phyloP scores from a whole-genome alignment of 2,329 filamentous ascomycete genomes.

The Rutstroemia sp. region DNA sequence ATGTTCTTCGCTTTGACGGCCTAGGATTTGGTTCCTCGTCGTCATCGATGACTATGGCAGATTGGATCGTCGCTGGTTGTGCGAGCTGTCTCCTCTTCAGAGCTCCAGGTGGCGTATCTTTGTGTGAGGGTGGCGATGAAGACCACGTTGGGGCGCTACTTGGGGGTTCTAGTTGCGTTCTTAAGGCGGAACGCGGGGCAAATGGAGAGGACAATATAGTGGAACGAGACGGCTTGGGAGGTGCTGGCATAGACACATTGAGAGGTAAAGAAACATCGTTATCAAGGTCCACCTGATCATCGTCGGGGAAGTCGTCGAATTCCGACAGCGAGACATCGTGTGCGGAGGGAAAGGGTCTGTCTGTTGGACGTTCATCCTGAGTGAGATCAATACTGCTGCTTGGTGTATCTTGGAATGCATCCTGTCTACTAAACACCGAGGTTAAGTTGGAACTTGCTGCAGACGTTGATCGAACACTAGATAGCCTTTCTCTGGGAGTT shows the following conservation, averaged over 20 bases:
- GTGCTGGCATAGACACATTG: slow-evolving; percentile 17
- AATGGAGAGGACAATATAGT: slow-evolving; percentile 13
- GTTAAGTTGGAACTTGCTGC: neutral
- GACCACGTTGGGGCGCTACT: slow-evolving; percentile 29
- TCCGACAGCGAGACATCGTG: slow-evolving; percentile 49
- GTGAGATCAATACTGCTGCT: slow-evolving; percentile 29
- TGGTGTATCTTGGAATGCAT: slow-evolving; percentile 41
- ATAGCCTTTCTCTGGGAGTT: neutral
- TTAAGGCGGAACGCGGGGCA: neutral
- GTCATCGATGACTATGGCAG: slow-evolving; percentile 1
- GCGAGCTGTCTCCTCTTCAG: slow-evolving; percentile 12
- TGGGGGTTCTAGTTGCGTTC: slow-evolving; percentile 11
- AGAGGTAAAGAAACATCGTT: slow-evolving; percentile 37
- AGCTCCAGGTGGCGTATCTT: slow-evolving; percentile 26
- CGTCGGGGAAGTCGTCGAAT: slow-evolving; percentile 82
- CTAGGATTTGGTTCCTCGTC: slow-evolving; percentile 19
- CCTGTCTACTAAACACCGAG: slow-evolving; percentile 34
- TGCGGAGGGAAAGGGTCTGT: slow-evolving; percentile 9
- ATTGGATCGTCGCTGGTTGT: slow-evolving; percentile 6
- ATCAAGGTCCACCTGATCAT: slow-evolving; percentile 66
- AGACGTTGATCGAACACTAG: slow-evolving; percentile 8
- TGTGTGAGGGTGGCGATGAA: slow-evolving; percentile 42
- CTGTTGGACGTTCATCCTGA: slow-evolving; percentile 28
- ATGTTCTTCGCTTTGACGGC: slow-evolving; percentile 32
- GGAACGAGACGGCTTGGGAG: slow-evolving; percentile 40